phyloP scores from a whole-genome alignment of 495 filamentous ascomycete species.

The Podospora comata region DNA sequence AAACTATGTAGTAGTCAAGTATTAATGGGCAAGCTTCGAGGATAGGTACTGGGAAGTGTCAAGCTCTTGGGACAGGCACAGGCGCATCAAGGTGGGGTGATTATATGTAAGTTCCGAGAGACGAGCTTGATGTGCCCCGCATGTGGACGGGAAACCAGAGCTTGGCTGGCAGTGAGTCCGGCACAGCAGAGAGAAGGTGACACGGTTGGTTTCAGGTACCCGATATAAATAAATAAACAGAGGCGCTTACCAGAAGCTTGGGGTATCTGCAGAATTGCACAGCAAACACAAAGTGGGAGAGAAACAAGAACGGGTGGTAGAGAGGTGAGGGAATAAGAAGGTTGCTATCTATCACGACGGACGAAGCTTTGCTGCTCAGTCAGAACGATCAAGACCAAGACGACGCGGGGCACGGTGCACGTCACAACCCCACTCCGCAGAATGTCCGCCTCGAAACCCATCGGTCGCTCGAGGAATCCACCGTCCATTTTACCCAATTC shows the following conservation, averaged over 20 bases:
- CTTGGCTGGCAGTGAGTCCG: conserved; percentile 13
- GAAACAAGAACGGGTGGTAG: background rate
- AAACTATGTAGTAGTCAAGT: conserved; percentile 1
- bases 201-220: background rate
- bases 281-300: background rate
- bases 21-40: background rate
- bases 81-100: conserved; percentile 16
- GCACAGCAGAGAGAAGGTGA: conserved; percentile 9
- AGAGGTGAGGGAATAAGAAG: background rate
- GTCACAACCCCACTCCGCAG: conserved; percentile 6
- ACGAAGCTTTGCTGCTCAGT: background rate
- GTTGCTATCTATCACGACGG: background rate
- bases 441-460: conserved; percentile 5
- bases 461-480: conserved; percentile 12
- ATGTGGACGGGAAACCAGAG: conserved; percentile 7
- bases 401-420: background rate
- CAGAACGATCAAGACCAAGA: background rate
- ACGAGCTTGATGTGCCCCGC: conserved; percentile 17
- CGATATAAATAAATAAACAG: background rate
- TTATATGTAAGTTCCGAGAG: conserved; percentile 17
- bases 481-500: conserved; percentile 26
- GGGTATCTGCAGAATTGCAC: background rate
- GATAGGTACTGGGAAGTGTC: conserved; percentile 5
- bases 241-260: background rate
- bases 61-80: conserved; percentile 11